Conservation (phyloP, 106 monocot species). For the Phalaenopsis equestris region DNA sequence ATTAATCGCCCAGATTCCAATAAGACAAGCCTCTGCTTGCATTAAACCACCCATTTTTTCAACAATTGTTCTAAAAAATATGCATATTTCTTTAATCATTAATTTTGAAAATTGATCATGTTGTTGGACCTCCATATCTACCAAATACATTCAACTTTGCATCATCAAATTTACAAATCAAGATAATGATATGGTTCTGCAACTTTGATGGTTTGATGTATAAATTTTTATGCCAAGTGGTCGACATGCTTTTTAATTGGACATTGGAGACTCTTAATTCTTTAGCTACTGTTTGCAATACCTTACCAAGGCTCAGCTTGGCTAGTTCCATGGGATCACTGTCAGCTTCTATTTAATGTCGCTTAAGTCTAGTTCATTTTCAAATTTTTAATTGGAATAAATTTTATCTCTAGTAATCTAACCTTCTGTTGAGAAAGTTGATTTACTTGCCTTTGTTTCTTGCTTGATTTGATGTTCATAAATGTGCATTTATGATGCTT, state of each 20-base stretch:
- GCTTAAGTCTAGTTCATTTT: neutral
- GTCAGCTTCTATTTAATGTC: neutral
- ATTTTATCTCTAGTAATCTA: neutral
- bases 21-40: too few relatives aligned
- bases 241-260: too few relatives aligned
- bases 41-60: too few relatives aligned
- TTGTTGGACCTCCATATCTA: neutral
- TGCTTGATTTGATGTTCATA: neutral
- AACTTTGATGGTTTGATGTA: neutral
- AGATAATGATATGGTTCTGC: neutral
- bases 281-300: too few relatives aligned
- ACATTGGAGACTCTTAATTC: too few relatives aligned
- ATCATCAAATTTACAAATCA: neutral
- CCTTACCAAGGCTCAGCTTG: neutral
- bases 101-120: neutral
- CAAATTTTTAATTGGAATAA: neutral
- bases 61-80: neutral
- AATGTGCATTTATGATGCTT: constrained; percentile 2
- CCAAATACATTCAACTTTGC: neutral
- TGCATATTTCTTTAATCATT: neutral
- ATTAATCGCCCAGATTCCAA: too few relatives aligned
- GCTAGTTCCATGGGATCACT: neutral
- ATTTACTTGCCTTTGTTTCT: neutral
- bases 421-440: neutral
- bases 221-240: neutral